Percentiles rank a stretch among this genome's conserved stretches.
These are phyloP conservation scores for Rubia balearica DNA, from an alignment of 305 asterid genomes.

Conservation along the genomic window DNA sequence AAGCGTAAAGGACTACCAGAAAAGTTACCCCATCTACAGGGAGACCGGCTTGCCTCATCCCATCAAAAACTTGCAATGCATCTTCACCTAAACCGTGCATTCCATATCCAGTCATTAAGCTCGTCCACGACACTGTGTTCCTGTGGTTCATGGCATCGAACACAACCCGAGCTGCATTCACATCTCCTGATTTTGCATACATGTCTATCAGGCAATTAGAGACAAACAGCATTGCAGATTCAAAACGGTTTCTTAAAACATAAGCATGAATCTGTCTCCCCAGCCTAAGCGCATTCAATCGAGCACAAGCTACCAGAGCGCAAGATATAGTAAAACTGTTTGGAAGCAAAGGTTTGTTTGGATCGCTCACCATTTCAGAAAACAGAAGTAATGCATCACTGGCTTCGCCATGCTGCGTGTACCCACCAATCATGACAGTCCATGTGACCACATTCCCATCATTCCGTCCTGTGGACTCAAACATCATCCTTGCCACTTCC, in stretches of 20 bases:
- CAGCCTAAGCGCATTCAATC: background rate
- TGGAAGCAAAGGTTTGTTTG: background rate
- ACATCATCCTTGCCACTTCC: slow-evolving; percentile 6
- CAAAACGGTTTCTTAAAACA: slow-evolving; percentile 13
- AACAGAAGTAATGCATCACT: slow-evolving; percentile 1
- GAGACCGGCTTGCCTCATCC: slow-evolving; percentile 6
- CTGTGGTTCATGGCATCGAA: slow-evolving; percentile 1
- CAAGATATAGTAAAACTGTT: slow-evolving; percentile 3
- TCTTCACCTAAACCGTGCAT: slow-evolving; percentile 4
- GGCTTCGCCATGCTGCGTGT: slow-evolving; percentile 6
- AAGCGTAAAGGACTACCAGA: background rate
- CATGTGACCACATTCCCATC: slow-evolving; percentile 5
- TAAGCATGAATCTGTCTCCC: slow-evolving; percentile 10
- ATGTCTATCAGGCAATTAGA: slow-evolving; percentile 21
- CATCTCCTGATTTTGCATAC: slow-evolving; percentile 23
- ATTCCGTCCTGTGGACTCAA: background rate
- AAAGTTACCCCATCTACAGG: slow-evolving; percentile 1
- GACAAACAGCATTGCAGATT: slow-evolving; percentile 18
- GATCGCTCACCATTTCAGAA: slow-evolving; percentile 7
- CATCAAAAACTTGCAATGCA: slow-evolving; percentile 2
- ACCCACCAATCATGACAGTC: slow-evolving; percentile 8
- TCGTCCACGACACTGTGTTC: slow-evolving; percentile 4
- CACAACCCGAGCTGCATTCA: slow-evolving; percentile 9
- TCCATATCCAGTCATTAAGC: slow-evolving; percentile 8
- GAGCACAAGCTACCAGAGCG: slow-evolving; percentile 9